Percentiles rank a stretch among this genome's conserved stretches.
These are phyloP conservation scores for Aschersonia sp. DNA, from an alignment of 2,329 filamentous ascomycete species.

Conservation along the genomic window DNA sequence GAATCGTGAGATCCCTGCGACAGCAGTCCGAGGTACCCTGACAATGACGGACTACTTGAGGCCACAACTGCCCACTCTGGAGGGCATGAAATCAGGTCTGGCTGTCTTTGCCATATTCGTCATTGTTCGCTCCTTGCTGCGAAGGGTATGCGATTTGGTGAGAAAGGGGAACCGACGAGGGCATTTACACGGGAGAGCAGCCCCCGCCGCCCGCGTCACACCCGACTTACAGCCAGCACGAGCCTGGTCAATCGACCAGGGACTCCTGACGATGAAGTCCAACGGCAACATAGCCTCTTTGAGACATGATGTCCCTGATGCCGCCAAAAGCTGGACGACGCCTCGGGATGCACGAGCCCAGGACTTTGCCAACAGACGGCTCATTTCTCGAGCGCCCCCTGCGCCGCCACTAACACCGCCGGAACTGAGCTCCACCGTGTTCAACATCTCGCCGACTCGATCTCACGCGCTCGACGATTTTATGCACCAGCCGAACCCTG, in stretches of 20 bases:
- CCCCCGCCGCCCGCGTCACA: not conserved
- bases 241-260: not conserved
- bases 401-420: slow-evolving; percentile 36
- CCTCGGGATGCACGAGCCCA: not conserved
- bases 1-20: slow-evolving; percentile 16
- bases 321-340: not conserved
- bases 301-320: not conserved
- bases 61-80: slow-evolving; percentile 14
- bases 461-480: slow-evolving; percentile 18
- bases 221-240: not conserved
- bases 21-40: slow-evolving; percentile 10
- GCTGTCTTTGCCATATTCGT: slow-evolving; percentile 20
- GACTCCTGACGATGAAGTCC: not conserved
- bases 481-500: slow-evolving; percentile 35
- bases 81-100: slow-evolving; percentile 14
- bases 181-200: not conserved
- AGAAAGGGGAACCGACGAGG: not conserved
- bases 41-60: slow-evolving; percentile 16
- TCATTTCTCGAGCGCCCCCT: slow-evolving; percentile 25
- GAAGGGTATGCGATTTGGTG: slow-evolving; percentile 7
- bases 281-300: not conserved
- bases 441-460: slow-evolving; percentile 24
- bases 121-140: slow-evolving; percentile 17
- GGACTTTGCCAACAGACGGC: not conserved
- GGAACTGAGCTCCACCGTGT: slow-evolving; percentile 24